A percentile compares a stretch with the other conserved stretches of the same genome.
Conservation (phyloP, 75 land plant species). For the Chamaecyparis obtusa region DNA sequence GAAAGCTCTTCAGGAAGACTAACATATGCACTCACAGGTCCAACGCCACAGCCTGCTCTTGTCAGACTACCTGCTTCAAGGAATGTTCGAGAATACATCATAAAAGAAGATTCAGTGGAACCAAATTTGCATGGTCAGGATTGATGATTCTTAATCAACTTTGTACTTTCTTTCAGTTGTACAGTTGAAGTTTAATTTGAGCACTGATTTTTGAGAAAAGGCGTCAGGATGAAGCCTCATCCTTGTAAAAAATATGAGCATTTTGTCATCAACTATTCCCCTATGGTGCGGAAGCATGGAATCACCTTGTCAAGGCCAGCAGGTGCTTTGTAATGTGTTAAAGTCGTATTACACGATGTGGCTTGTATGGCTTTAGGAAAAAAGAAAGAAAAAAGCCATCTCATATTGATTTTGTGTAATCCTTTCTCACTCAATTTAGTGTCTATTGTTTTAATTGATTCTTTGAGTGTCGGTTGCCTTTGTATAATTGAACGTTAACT, state of each 20-base stretch:
- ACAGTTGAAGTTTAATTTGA: background rate
- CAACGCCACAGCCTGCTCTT: conserved; percentile 56
- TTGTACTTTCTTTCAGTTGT: background rate
- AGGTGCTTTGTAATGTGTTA: conserved; percentile 9
- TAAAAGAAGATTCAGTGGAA: conserved; percentile 1
- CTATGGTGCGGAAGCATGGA: background rate
- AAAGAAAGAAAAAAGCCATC: background rate
- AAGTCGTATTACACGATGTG: background rate
- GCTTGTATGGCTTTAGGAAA: background rate
- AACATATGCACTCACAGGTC: conserved; percentile 82
- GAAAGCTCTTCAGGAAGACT: conserved; percentile 76
- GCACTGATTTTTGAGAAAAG: conserved; percentile 8
- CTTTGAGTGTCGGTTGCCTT: background rate
- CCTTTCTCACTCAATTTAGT: conserved; percentile 2
- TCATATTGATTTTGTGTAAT: conserved; percentile 9
- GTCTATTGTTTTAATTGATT: conserved; percentile 2
- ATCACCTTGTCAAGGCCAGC: background rate
- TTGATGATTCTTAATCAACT: background rate
- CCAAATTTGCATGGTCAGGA: background rate
- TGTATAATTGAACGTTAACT: conserved; percentile 5
- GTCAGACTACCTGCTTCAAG: conserved; percentile 38
- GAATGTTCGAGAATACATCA: conserved; percentile 2
- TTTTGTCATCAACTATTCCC: background rate
- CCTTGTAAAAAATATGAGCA: conserved; percentile 4
- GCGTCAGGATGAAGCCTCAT: background rate